Base-by-base conservation (phyloP, 2,329 filamentous ascomycete genomes). In the Plenodomus biglobosus region DNA sequence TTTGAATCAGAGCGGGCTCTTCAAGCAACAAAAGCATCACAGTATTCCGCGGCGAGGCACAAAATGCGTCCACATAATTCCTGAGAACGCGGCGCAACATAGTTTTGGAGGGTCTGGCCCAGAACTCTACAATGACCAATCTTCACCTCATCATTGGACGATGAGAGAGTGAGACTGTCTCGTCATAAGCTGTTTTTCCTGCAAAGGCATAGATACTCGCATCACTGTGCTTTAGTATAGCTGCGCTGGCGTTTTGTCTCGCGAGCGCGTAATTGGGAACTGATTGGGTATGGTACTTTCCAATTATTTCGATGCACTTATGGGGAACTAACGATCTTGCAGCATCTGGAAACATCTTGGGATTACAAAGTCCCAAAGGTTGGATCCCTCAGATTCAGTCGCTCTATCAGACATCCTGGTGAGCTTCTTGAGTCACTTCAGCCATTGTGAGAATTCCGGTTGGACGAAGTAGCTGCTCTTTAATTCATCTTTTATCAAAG, bases 351-450 rank as follows among this genome's bases (percentile, higher is more conserved):
- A n/a, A 38, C 8, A n/a, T 19, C 15, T 48, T 38, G 42, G 44
- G 13, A 20, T 36, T 45, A 16, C 24, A 41, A 3, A 40, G 22
- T 15, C 22, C 52, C 15, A 52, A 62, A 20, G 51, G 58, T 27
- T 64, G 61, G 61, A 43, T 60, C 6, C 38, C 40, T 0, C 58
- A 8, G 65, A 66, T 16, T 43, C 61, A 0, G 60, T 78, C 0
- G 77, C 78, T 0, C 73, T 79, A 1, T 65, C 78, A 1, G 78
- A 82, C 38, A 71, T 87, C 8, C 63, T 87, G 1, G 59, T 68
- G 0, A 80, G 80, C 0, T 88, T 88, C 65, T 87, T 87, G 64
- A 58, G 73, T n/a, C 77, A 87, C 65, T 87, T 87, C 64, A 58
- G 73, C 15, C 77, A 87, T 62, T 88, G 88, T 59, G 76, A 83